A percentile compares a stretch with the other conserved stretches of the same genome.
phyloP scores from a whole-genome alignment of 1,284 basidiomycete species.

The Rhodotorula sp. region DNA sequence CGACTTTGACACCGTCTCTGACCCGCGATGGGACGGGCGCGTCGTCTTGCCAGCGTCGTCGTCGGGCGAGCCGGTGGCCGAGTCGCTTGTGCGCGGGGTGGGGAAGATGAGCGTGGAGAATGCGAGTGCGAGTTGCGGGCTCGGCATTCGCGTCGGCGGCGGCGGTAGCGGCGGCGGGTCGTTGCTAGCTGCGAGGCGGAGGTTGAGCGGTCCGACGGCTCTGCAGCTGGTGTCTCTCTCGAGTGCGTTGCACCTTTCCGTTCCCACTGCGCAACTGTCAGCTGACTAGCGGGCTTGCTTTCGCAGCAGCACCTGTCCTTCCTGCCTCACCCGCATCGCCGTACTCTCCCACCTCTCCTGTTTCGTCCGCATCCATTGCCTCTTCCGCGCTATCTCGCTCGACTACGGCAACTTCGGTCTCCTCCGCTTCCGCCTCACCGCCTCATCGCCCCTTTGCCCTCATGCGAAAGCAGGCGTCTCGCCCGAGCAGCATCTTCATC shows the following conservation, averaged over 20 bases:
- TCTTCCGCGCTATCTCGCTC: neutral
- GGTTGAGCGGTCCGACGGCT: neutral
- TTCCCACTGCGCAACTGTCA: no score
- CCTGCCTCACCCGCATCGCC: neutral
- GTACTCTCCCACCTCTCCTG: neutral
- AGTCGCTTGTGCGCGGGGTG: neutral
- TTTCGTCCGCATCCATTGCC: neutral
- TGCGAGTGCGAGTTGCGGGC: neutral
- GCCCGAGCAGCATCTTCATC: conserved; percentile 1
- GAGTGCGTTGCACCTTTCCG: no score
- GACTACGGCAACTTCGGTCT: no score
- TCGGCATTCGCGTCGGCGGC: neutral
- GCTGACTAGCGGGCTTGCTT: neutral
- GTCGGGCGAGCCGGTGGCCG: neutral
- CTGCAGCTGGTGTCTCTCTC: no score
- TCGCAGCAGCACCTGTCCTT: neutral
- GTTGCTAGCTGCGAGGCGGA: neutral
- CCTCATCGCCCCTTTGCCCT: conserved; percentile 18
- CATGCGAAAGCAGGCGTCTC: neutral
- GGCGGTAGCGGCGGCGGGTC: neutral
- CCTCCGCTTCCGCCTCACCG: no score
- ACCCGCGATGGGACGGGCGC: conserved; percentile 12
- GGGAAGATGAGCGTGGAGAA: conserved; percentile 9
- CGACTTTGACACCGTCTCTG: conserved; percentile 6
- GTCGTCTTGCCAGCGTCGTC: neutral